These are phyloP conservation scores for Coniella lustricola DNA, from an alignment of 2,329 filamentous ascomycete genomes.

Conservation along the genomic window DNA sequence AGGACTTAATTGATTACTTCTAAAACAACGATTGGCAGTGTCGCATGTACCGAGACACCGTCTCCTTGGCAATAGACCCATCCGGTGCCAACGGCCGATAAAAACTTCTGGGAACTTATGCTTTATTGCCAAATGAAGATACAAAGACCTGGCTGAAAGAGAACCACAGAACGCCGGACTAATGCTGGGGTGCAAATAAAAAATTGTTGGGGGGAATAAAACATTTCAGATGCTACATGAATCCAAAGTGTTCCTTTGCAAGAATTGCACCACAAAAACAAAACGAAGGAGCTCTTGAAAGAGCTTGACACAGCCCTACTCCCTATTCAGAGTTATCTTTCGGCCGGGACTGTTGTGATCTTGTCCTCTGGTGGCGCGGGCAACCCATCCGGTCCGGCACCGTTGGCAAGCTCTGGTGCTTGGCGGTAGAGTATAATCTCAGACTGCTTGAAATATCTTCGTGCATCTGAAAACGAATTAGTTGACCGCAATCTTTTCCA, in stretches of 20 bases:
- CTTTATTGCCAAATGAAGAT: constrained; percentile 8
- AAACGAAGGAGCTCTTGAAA: not conserved
- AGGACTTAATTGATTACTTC: too few species aligned
- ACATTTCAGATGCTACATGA: not conserved
- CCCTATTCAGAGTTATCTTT: not conserved
- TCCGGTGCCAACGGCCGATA: too few species aligned
- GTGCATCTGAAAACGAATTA: constrained; percentile 61
- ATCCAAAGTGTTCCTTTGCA: too few species aligned
- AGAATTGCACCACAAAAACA: not conserved
- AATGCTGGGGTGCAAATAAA: constrained; percentile 9
- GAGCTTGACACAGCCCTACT: not conserved
- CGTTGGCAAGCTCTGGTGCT: constrained; percentile 48
- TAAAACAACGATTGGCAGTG: too few species aligned
- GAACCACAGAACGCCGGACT: constrained; percentile 12
- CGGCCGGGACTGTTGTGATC: constrained; percentile 34
- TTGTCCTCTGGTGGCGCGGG: constrained; percentile 40
- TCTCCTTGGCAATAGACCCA: too few species aligned
- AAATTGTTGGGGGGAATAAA: not conserved
- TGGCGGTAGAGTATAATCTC: constrained; percentile 97
- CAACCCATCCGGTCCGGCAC: constrained; percentile 31
- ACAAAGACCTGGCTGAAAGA: not conserved
- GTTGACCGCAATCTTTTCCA: constrained; percentile 5
- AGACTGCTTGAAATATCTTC: constrained; percentile 97
- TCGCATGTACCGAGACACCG: too few species aligned
- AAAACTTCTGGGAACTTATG: too few species aligned